These are phyloP conservation scores for Smittium culicis DNA, from an alignment of 371 early-diverging fungal species.

Conservation along the genomic window DNA sequence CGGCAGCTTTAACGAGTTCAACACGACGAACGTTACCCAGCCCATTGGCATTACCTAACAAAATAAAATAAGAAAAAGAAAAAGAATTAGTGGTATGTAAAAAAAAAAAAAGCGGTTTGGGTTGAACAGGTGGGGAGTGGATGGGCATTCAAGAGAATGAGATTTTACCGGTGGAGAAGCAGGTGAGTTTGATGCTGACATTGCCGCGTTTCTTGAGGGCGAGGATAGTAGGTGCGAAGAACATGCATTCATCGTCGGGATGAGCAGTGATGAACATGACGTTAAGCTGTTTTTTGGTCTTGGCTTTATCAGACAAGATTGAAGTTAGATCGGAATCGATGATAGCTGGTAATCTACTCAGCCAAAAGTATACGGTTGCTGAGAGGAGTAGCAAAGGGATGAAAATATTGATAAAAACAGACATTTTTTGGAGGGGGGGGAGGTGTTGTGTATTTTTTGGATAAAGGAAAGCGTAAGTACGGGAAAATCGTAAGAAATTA, in stretches of 20 bases:
- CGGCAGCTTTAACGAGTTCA: slow-evolving; percentile 57
- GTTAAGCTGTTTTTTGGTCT: slow-evolving; percentile 28
- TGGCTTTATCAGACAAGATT: slow-evolving; percentile 18
- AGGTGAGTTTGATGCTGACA: slow-evolving; percentile 50
- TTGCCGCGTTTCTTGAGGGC: slow-evolving; percentile 34
- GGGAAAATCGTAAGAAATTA: too few relatives aligned
- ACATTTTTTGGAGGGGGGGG: slow-evolving; percentile 1
- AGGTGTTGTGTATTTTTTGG: background rate
- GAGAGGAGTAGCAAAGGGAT: slow-evolving; percentile 24
- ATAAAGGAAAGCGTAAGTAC: too few relatives aligned
- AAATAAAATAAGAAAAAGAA: background rate
- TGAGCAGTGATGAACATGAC: slow-evolving; percentile 87
- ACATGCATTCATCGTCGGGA: slow-evolving; percentile 99
- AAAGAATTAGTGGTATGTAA: background rate
- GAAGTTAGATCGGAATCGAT: slow-evolving; percentile 20
- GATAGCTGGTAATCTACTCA: slow-evolving; percentile 19
- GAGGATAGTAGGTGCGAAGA: slow-evolving; percentile 83
- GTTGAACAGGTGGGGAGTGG: too few relatives aligned
- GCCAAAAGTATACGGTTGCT: slow-evolving; percentile 13
- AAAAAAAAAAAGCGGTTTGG: too few relatives aligned
- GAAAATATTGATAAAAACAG: slow-evolving; percentile 19
- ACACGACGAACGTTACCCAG: slow-evolving; percentile 59
- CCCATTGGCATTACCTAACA: slow-evolving; percentile 55
- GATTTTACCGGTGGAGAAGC: slow-evolving; percentile 69
- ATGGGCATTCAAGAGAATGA: too few relatives aligned